A percentile compares a stretch with the other conserved stretches of the same genome.
These are phyloP conservation scores for Phalaenopsis aphrodite DNA, from an alignment of 106 monocot genomes.

Conservation along the genomic window DNA sequence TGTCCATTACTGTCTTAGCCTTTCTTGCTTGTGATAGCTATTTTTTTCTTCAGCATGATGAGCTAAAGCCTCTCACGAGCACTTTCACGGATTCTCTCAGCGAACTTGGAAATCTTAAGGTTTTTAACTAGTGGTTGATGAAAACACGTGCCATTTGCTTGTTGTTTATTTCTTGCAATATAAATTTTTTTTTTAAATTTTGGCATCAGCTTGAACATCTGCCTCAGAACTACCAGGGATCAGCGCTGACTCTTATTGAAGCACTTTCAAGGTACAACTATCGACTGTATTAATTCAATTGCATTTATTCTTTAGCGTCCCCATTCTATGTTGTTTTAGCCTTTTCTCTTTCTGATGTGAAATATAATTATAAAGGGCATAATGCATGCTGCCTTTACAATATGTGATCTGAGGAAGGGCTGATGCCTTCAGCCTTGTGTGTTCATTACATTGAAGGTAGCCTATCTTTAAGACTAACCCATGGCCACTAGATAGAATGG, in stretches of 20 bases:
- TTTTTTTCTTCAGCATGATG: conserved; percentile 75
- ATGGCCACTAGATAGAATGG: too few relatives aligned
- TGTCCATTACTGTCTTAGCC: not conserved
- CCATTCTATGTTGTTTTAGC: too few relatives aligned
- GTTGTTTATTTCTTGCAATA: not conserved
- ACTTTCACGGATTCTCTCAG: conserved; percentile 83
- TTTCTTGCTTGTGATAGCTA: not conserved
- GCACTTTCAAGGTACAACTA: conserved; percentile 74
- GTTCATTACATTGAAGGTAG: too few relatives aligned
- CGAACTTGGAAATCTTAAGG: conserved; percentile 92
- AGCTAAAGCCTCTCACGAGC: conserved; percentile 74
- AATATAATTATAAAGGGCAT: too few relatives aligned
- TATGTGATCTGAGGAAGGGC: too few relatives aligned
- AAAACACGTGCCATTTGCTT: not conserved
- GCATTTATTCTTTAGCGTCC: too few relatives aligned
- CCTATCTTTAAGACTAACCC: too few relatives aligned
- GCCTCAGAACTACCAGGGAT: conserved; percentile 73
- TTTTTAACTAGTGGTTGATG: conserved; percentile 16
- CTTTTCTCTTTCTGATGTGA: too few relatives aligned
- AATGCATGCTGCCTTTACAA: too few relatives aligned
- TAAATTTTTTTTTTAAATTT: not conserved
- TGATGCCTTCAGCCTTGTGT: too few relatives aligned
- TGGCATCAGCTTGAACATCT: conserved; percentile 70
- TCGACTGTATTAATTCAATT: too few relatives aligned
- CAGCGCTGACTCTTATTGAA: conserved; percentile 78